Evolutionary conservation across 2,329 filamentous ascomycete species (phyloP), one percentile per base, ranked within the genome.

Genomic region (Sporothrix protearum): DNA sequence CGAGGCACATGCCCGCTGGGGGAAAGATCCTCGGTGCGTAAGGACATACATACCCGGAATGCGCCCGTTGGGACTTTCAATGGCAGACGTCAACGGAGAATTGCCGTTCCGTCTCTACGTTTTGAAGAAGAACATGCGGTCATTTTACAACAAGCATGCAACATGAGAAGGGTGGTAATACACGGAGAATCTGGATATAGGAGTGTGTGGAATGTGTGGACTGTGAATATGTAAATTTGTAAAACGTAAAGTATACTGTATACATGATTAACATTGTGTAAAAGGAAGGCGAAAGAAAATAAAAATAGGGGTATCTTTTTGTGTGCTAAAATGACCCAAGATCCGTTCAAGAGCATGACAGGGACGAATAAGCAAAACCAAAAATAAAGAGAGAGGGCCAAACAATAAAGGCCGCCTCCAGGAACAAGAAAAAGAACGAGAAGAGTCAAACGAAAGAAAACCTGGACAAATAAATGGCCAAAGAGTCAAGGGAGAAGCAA

Each of bases 301-400:
- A 59, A 28, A 51, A 59, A 70, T 70, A 22, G 70, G 70, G 61
- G 70, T 67, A 70, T 70, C 69, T 69, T 69, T 69, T 42, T 69
- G 30, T 59, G 67, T 55, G 51, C 25, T n/a, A 59, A 47, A 25
- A 45, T 22, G 42, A 53, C 53, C 39, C 30, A 36, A 67, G 49
- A 25, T 42, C 66, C 66, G 22, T 57, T 28, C 36, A 69, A 47
- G 39, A 61, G 36, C 33, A 61, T 47, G 25, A 47, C 14, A 36
- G 49, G 36, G 42, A 33, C 22, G 39, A 61, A 39, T 33, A 25
- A 22, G 16, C 45, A 61, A 69, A 36, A 59, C 33, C 22, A 69
- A 59, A 69, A 57, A n/a, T n/a, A n/a, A n/a, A n/a, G n/a, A n/a
- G n/a, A 69, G 16, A 22, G 59, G 49, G n/a, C 33, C 57, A 10